Evolutionary conservation across 164 flowering plant genomes (phyloP), one percentile per base, ranked within the genome.

Genomic region (Stephania cephalantha): DNA sequence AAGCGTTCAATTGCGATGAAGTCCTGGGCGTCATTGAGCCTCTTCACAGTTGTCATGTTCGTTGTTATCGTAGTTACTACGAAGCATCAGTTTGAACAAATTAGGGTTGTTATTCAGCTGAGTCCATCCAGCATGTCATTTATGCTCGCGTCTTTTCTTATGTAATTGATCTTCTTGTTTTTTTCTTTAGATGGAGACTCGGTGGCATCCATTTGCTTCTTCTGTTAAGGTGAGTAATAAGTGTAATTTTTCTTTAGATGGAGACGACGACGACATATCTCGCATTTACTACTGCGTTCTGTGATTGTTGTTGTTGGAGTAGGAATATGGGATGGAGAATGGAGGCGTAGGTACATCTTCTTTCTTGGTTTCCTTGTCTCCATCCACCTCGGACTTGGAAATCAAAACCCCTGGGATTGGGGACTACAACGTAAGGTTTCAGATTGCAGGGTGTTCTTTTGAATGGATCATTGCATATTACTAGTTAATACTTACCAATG

Each of bases 81-180:
- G 31, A 80, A 50, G 46, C 68, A 74, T 25, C 76, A 78, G 42
- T 80, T 53, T 61, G 80, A 80, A 71, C 80, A 69, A 48, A 10
- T 61, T n/a, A 80, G 73, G 76, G 82, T 80, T 25, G 2, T 7
- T 30, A 63, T 6, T 20, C 25, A 25, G 25, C 9, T 29, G n/a
- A 22, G 31, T 18, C 55, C 55, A 50, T 9, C 55, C 66, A 61
- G n/a, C 66, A 7, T 5, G 7, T 61, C 66, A 61, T 31, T 25
- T 53, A 53, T 20, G 25, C n/a, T 45, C 10, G 18, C 10, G 7
- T 72, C 9, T 35, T n/a, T 15, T 35, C 8, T 1, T 70, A 8
- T 2, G 3, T 44, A 9, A 13, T 45, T 5, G 0, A n/a, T 69
- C 17, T 31, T 2, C 18, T 6, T 46, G 11, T 44, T 72, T 31